Evolutionary conservation across 2,329 filamentous ascomycete genomes (phyloP), one percentile per base, ranked within the genome.

Genomic region (Diaporthe citriasiana): DNA sequence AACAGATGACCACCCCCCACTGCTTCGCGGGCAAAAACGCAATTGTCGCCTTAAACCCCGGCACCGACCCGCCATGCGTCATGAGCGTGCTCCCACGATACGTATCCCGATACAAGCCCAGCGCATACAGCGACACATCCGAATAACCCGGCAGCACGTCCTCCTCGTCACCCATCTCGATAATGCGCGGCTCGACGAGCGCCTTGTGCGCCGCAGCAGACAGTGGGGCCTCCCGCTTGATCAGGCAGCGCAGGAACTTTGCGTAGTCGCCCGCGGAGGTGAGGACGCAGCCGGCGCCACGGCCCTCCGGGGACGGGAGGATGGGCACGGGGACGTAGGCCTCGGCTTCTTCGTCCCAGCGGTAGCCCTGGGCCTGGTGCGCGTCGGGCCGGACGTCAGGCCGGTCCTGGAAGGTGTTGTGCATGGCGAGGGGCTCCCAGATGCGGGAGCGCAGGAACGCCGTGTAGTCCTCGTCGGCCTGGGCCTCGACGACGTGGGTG

Each of bases 371-470:
- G 4, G 59, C 59, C 5, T 42, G 2, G 40, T 33, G 40, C 27
- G 59, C 40, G 2, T 17, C 13, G 19, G 59, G 27, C 17, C 4
- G 1, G 9, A 65, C 59, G 6, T 65, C 59, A 27, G 59, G 59
- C 27, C 59, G 59, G 59, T 65, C 59, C 59, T 65, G 68, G 51
- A 57, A 70, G 13, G 68, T 59, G 51, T 55, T 57, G 27, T 50
- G 3, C 68, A 70, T 57, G 12, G 2, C 25, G 0, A 70, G 47
- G 0, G 68, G 68, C 2, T 22, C 38, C 68, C 68, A 70, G 25
- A 70, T 30, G 51, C 53, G 53, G 6, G 53, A 30, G 27, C 5
- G 68, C 68, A 70, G 47, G 38, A 57, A 70, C 1, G 27, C 4
- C 22, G 38, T 45, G 68, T 57, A 56, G 30, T 42, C 38, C 53